These are phyloP conservation scores for Trichoderma arundinaceum DNA, from an alignment of 2,329 filamentous ascomycete genomes.

Conservation along the genomic window DNA sequence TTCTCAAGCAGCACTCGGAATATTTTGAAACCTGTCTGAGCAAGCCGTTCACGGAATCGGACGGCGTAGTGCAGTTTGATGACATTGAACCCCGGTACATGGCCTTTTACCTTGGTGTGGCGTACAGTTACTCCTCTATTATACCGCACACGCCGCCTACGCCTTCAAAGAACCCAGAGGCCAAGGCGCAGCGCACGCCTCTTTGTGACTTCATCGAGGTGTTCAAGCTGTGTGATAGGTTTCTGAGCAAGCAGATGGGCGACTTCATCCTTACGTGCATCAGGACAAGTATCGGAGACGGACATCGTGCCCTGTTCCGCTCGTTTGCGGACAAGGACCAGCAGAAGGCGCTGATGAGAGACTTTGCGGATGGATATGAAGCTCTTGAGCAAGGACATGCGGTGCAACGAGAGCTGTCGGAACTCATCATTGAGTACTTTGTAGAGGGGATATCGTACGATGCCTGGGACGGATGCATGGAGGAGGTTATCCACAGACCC, in stretches of 20 bases:
- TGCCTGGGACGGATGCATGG: conserved; percentile 38
- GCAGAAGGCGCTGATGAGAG: conserved; percentile 42
- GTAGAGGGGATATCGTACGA: conserved; percentile 42
- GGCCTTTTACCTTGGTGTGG: conserved; percentile 45
- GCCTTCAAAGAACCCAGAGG: conserved; percentile 38
- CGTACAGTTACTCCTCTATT: conserved; percentile 45
- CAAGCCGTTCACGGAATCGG: conserved; percentile 40
- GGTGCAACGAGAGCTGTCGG: conserved; percentile 37
- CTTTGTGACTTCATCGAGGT: conserved; percentile 46
- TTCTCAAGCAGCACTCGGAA: conserved; percentile 44
- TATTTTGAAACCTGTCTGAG: conserved; percentile 43
- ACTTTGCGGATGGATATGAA: conserved; percentile 47
- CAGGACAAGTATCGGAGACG: conserved; percentile 41
- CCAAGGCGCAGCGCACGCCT: conserved; percentile 37
- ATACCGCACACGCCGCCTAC: conserved; percentile 40
- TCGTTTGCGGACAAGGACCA: conserved; percentile 37
- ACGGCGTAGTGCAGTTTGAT: conserved; percentile 41
- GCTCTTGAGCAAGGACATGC: conserved; percentile 38
- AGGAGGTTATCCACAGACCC: conserved; percentile 39
- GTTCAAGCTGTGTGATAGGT: conserved; percentile 47
- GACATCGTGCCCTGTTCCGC: conserved; percentile 44
- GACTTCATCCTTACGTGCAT: conserved; percentile 43
- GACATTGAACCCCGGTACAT: conserved; percentile 45
- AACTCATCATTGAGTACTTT: conserved; percentile 43
- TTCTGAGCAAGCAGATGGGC: conserved; percentile 42